A percentile compares a stretch with the other conserved stretches of the same genome.
Conservation (phyloP, 495 filamentous ascomycete genomes). For the Parathielavia appendiculata region DNA sequence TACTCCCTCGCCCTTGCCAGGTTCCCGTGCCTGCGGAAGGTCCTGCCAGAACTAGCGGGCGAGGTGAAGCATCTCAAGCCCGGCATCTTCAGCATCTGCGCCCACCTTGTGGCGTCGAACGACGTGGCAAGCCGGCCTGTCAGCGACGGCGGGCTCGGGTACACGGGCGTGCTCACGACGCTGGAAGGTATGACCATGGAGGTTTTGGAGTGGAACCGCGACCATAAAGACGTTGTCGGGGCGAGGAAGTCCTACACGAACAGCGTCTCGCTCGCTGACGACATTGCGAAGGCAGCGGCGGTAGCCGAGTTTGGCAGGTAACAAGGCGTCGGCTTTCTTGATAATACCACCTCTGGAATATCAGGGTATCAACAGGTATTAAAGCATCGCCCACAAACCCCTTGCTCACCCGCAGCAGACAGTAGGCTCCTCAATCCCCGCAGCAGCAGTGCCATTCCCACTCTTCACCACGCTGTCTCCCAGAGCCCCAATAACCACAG, state of each 20-base stretch:
- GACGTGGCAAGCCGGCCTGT: conserved; percentile 39
- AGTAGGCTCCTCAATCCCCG: conserved; percentile 25
- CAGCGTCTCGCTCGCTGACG: conserved; percentile 38
- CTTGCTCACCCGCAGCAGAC: conserved; percentile 29
- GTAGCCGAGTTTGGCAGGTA: background rate
- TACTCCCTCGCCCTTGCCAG: conserved; percentile 43
- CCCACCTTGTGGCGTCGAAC: conserved; percentile 48
- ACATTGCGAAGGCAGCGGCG: conserved; percentile 32
- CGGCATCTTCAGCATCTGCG: conserved; percentile 49
- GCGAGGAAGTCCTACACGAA: conserved; percentile 31
- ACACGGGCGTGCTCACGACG: conserved; percentile 46
- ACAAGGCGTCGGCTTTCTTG: background rate
- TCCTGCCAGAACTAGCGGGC: conserved; percentile 40
- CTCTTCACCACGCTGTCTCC: conserved; percentile 7
- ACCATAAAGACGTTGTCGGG: conserved; percentile 22
- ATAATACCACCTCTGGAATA: background rate
- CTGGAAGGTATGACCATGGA: conserved; percentile 52
- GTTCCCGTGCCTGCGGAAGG: conserved; percentile 36
- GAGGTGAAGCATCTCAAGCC: conserved; percentile 51
- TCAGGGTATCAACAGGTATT: conserved; percentile 10
- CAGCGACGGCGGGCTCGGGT: conserved; percentile 48
- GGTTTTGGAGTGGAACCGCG: conserved; percentile 49
- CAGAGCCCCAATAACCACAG: conserved; percentile 15
- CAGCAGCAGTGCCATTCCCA: background rate
- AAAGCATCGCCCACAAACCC: background rate